A percentile compares a stretch with the other conserved stretches of the same genome.
These are phyloP conservation scores for Naganishia sp. DNA, from an alignment of 1,284 basidiomycete species.

Conservation along the genomic window DNA sequence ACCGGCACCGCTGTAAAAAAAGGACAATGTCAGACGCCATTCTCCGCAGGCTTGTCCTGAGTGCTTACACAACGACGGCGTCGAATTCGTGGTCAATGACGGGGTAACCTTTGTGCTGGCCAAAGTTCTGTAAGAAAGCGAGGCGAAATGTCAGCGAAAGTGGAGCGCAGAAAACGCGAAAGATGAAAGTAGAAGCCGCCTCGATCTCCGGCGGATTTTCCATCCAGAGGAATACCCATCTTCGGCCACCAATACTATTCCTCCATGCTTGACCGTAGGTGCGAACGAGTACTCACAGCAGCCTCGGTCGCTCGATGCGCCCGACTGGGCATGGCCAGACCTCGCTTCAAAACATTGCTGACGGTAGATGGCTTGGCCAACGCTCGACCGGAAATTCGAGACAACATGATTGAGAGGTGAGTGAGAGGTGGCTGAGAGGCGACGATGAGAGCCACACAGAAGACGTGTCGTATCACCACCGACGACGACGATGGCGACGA, in stretches of 20 bases:
- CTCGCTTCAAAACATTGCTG: constrained; percentile 27
- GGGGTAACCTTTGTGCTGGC: constrained; percentile 65
- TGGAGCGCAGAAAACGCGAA: too few relatives aligned
- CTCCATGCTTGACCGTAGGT: background rate
- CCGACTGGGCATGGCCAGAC: constrained; percentile 48
- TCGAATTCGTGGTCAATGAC: constrained; percentile 81
- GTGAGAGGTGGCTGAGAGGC: background rate
- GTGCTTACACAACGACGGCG: background rate
- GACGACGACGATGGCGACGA: constrained; percentile 3
- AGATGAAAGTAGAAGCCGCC: too few relatives aligned
- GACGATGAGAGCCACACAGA: background rate
- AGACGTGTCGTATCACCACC: background rate
- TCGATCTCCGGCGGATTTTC: too few relatives aligned
- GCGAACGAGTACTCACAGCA: constrained; percentile 41
- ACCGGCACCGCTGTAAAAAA: constrained; percentile 69
- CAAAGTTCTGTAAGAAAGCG: constrained; percentile 46
- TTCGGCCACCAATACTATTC: background rate
- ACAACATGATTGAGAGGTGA: constrained; percentile 12
- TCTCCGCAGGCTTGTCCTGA: background rate
- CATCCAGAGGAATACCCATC: too few relatives aligned
- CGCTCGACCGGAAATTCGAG: constrained; percentile 25
- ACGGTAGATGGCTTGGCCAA: constrained; percentile 5
- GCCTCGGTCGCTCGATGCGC: constrained; percentile 51
- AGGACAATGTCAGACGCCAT: background rate
- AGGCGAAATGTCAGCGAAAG: background rate